Evolutionary conservation across 768 basidiomycete genomes (phyloP), one percentile per base, ranked within the genome.

Genomic region (Pleurotus platypus): DNA sequence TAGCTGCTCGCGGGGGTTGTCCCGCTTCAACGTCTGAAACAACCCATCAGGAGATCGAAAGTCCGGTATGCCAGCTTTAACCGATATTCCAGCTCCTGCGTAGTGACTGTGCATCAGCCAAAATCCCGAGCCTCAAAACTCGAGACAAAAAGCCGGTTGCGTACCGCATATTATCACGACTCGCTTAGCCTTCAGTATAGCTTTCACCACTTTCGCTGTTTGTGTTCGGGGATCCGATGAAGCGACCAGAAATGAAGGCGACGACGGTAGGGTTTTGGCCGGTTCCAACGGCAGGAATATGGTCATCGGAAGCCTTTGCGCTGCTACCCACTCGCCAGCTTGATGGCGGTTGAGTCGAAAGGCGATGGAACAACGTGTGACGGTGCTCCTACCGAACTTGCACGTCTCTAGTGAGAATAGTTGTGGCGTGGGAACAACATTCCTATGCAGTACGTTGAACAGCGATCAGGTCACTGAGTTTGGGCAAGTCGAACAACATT

Each of bases 1-100:
- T 68, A 92, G 72, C 18, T 75, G 73, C 61, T 89, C 86, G 57
- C 82, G 82, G 0, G 89, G 87, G 68, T 94, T 88, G 64, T 89
- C 88, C 62, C 85, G 79, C 67, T 89, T 92, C 60, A 92, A 70
- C 16, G 82, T 79, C 64, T 87, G 84, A 67, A 94, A 95, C 24
- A 94, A 73, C 26, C 92, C 92, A 56, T 86, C 84, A 13, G 85
- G 69, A 9, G 91, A 93, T 62, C 93, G 76, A 69, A 96, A 95
- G 71, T 94, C 94, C 30, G 94, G 93, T 46, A 95, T 94, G 13
- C 91, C 90, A 47, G 91, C 89, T 39, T 85, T 81, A 9, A 92
- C 90, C 58, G 91, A 93, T 57, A 94, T 90, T 46, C 93, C 93
- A 59, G 93, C 93, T 60, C 92, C 93, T 92, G 39, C 42, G 49